Evolutionary conservation across 768 basidiomycete genomes (phyloP), one percentile per base, ranked within the genome.

Genomic region (Hirschioporus abietinus): DNA sequence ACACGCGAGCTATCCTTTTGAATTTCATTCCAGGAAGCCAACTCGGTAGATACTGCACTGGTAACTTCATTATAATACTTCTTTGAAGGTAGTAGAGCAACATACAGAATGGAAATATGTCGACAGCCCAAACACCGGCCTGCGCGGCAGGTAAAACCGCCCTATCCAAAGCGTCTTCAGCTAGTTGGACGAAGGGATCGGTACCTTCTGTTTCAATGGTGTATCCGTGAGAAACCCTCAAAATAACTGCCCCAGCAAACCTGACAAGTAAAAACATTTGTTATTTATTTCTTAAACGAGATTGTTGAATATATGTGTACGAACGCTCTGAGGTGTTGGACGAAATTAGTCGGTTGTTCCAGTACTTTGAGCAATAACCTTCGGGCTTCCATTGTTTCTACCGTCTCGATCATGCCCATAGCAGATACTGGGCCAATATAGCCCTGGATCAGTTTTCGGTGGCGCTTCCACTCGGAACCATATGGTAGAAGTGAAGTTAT

Each of bases 201-300:
- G 76, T 71, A 34, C 74, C 74, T 24, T 68, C 71, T 36, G 69
- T 74, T 10, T 52, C 20, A 3, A 79, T 76, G 35, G 78, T 73
- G 63, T 78, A 80, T 20, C 82, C 81, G 69, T 81, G 81, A 0
- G 80, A 74, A 42, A 80, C 75, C 66, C 78, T 76, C 63, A 80
- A 65, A 12, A 78, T 75, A 6, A 78, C 70, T 8, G 77, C 75
- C 24, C 75, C 78, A 17, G 78, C 75, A 68, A 75, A 75, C 35
- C 78, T 78, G 64, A 34, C 63, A 30, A n/a, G n/a, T 30, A 30
- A 30, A 8, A 65, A 26, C n/a, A n/a, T n/a, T n/a, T 35, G 12
- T 52, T 52, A 3, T 12, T 52, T 52, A 52, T 15, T 52, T 15
- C 12, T 5, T 8, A 8, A 52, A 10, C 12, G 42, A 52, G 12